Base-by-base conservation (phyloP, 805 yeast species). In the Kazachstania bromeliacearum region DNA sequence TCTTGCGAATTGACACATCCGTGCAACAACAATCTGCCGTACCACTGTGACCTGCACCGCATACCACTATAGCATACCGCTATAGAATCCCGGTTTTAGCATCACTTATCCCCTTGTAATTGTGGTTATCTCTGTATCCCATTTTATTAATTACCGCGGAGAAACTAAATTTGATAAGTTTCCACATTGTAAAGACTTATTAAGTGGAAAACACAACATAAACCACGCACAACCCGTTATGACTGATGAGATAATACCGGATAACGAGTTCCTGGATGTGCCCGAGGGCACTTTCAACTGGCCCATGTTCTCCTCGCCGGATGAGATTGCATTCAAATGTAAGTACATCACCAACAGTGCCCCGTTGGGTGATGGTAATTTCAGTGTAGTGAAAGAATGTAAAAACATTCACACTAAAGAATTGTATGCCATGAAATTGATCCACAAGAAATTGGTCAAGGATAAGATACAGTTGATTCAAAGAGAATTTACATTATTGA, bases 401-500 rank as follows among this genome's bases (percentile, higher is more conserved):
- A 67, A 64, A 50, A 63, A 65, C 40, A 53, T 51, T 4, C 43
- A 48, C 20, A 68, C 72, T 1, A 61, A 63, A 7, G 56, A 52
- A 23, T 62, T 63, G 31, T 72, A 62, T 46, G 79, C 79, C 1
- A 68, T 71, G 51, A 73, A 73, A 34, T 36, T 55, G 19, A 51
- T 62, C 9, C 50, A 49, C 20, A 62, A 62, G 37, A 37, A 39
- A 7, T 35, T 50, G 28, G 46, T 60, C 7, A 35, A 38, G 28
- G 53, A 49, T 15, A 62, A 58, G 29, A 25, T 59, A 17, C 56
- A 56, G 34, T 34, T 62, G 60, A 64, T 81, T 14, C 75, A 74
- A 38, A 73, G 78, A 44, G 89, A 80, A 54, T 72, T 80, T 40
- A 59, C 64, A 6, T 68, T 78, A 1, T 63, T 80, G 29, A 43